Conservation (phyloP, 345 rosid species). For the Lepidium africanum region DNA sequence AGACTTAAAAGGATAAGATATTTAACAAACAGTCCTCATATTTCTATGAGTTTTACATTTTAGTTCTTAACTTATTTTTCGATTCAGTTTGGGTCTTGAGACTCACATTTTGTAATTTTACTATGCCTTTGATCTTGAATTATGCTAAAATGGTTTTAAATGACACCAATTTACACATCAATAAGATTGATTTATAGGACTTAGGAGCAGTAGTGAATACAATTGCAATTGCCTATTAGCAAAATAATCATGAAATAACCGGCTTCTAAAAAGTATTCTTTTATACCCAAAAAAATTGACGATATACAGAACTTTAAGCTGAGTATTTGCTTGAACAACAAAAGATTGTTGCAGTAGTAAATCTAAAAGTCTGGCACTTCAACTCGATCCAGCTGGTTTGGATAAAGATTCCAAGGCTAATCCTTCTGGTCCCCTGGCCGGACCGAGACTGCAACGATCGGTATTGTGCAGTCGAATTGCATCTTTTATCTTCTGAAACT, state of each 20-base stretch:
- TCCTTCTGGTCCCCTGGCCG: constrained; percentile 53
- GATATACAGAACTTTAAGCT: constrained; percentile 21
- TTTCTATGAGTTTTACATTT: not conserved
- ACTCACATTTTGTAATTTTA: not conserved
- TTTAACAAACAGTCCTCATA: constrained; percentile 11
- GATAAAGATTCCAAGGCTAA: constrained; percentile 48
- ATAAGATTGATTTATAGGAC: not conserved
- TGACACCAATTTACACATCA: not conserved
- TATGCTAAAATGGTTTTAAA: too few relatives aligned
- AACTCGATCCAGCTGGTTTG: constrained; percentile 37
- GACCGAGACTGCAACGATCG: constrained; percentile 47
- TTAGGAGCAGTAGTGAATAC: not conserved
- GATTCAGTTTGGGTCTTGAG: not conserved
- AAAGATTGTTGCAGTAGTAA: constrained; percentile 7
- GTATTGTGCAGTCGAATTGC: constrained; percentile 64
- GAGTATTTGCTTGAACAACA: constrained; percentile 21
- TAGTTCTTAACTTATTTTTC: not conserved
- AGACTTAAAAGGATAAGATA: not conserved
- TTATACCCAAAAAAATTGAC: constrained; percentile 11
- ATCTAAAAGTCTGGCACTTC: constrained; percentile 7
- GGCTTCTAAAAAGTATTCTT: constrained; percentile 1
- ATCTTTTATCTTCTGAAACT: constrained; percentile 90
- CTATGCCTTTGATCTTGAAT: too few relatives aligned
- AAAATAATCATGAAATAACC: not conserved
- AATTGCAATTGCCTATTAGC: constrained; percentile 1